Base-by-base conservation (phyloP, 345 rosid genomes). In the Boechera stricta region DNA sequence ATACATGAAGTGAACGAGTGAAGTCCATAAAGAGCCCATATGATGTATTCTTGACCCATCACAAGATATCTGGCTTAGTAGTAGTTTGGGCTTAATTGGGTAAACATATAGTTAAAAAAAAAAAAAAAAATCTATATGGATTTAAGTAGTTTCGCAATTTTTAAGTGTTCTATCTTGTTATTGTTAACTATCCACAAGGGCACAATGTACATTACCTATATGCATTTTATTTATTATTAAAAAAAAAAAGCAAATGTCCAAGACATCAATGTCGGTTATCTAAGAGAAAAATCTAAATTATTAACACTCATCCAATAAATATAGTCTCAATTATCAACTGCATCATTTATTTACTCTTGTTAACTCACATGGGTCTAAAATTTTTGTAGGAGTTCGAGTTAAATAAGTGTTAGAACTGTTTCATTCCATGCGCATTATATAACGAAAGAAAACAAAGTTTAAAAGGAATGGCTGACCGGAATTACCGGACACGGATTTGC, bases 391-490 rank as follows among this genome's bases (percentile, higher is more conserved):
- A 53, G 32, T 52, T 52, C 13, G 56, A 51, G 29, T 51, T 18
- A 38, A 38, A 38, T 8, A 10, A 38, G 35, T 5, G 35, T 33
- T 33, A 33, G 10, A 64, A 38, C 77, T 55, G 11, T 64, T 75
- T 75, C 29, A 32, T 57, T 53, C 11, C 67, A 67, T 75, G 69
- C 21, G 73, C 49, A 38, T 39, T 15, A 49, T 47, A 58, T 12
- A 63, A 28, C 16, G 64, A 41, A 18, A 51, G 24, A 32, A 76
- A 60, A 48, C 53, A 49, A 39, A 16, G 0, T 2, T 11, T 1
- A 0, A 13, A 77, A 72, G 51, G 63, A 72, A 51, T 9, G 81
- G 77, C 73, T 58, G 63, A 58, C 81, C 81, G 68, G 81, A 39
- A 58, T 57, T 57, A 31, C 64, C 73, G 81, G 73, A 51, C 51